Evolutionary conservation across 495 filamentous ascomycete genomes (phyloP), one percentile per base, ranked within the genome.

Genomic region (Penicillium desertorum): DNA sequence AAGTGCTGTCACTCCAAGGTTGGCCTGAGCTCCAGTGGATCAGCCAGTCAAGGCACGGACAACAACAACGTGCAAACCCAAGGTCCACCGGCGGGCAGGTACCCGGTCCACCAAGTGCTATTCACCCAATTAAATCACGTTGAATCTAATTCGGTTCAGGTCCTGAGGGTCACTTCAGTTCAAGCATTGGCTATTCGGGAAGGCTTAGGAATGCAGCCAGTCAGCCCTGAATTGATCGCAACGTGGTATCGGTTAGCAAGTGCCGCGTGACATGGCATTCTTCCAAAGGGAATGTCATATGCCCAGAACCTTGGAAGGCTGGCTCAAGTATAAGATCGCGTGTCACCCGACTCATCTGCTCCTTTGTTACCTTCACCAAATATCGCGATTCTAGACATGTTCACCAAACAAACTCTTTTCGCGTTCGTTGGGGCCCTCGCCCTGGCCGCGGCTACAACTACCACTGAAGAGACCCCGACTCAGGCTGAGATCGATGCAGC

Each of bases 401-500:
- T 64, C 54, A 59, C 56, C 43, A 67, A 67, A 49, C 56, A 69
- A 56, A 50, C 61, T 32, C 49, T 69, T 25, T 27, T 61, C 25
- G 51, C 60, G 34, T 58, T 73, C 42, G 54, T 63, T 39, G 59
- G 62, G 37, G 55, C 60, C 27, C 54, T 67, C 48, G 61, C 70
- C 41, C 47, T 69, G 47, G 65, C 61, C 23, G 51, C 60, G 34
- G 74, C 74, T 51, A 67, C 70, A 62, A 68, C 65, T 22, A 60
- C 47, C 29, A 63, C 68, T 14, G 61, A 61, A 41, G 44, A 69
- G 42, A 60, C 73, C 36, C 69, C 71, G 9, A 59, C 69, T 30
- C 55, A 67, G 4, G 63, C 72, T 1, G 68, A 73, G 54, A 74
- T 77, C 29, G 52, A 67, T 44, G 62, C 58, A 1, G 65, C 69